These are phyloP conservation scores for Yamadazyma olivae DNA, from an alignment of 805 yeast genomes.

Conservation along the genomic window DNA sequence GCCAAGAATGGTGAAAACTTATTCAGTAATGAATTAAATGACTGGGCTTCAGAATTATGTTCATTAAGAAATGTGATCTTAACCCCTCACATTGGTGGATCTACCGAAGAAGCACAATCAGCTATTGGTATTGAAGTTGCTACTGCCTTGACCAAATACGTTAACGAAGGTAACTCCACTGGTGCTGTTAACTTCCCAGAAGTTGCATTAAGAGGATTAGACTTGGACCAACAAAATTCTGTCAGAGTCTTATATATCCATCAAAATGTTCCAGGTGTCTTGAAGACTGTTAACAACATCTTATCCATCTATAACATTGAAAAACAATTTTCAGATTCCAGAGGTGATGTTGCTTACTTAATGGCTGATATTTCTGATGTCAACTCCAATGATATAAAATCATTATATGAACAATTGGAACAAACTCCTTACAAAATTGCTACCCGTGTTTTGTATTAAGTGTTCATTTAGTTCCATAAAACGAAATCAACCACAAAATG, in stretches of 20 bases:
- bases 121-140: constrained; percentile 97
- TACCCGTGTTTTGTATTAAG: constrained; percentile 87
- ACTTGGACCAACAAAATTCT: constrained; percentile 79
- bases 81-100: constrained; percentile 98
- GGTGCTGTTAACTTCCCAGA: constrained; percentile 99
- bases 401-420: constrained; percentile 79
- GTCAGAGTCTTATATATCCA: constrained; percentile 96
- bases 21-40: constrained; percentile 70
- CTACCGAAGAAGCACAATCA: constrained; percentile 97
- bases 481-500: too few species aligned
- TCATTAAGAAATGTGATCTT: constrained; percentile 83
- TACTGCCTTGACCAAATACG: constrained; percentile 79
- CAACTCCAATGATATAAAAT: constrained; percentile 74
- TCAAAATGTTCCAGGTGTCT: constrained; percentile 98
- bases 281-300: constrained; percentile 94
- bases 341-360: constrained; percentile 93
- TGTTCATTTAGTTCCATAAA: too few species aligned
- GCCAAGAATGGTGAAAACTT: constrained; percentile 88
- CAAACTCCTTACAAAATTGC: constrained; percentile 87
- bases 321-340: constrained; percentile 96
- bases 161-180: constrained; percentile 91
- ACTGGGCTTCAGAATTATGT: constrained; percentile 80
- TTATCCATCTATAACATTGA: constrained; percentile 93
- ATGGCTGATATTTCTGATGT: constrained; percentile 97
- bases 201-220: constrained; percentile 83